A percentile compares a stretch with the other conserved stretches of the same genome.
phyloP scores from a whole-genome alignment of 768 basidiomycete species.

The Omphalotus guepiniiformis region DNA sequence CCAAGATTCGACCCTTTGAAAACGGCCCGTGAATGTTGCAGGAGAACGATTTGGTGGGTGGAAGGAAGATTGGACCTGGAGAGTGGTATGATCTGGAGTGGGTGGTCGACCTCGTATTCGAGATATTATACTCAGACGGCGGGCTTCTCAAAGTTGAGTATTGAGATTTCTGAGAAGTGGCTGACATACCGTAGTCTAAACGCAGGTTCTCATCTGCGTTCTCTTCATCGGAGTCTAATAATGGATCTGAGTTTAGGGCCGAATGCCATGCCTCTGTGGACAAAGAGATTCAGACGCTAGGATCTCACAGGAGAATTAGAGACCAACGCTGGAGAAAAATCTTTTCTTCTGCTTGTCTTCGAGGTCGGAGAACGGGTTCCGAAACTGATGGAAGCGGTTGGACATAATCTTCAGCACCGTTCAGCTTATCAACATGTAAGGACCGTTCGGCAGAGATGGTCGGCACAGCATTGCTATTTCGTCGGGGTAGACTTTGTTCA shows the following conservation, averaged over 20 bases:
- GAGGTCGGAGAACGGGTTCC: conserved; percentile 1
- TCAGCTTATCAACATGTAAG: too few species aligned
- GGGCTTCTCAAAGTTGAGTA: conserved; percentile 29
- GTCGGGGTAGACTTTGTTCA: not conserved
- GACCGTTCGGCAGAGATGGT: too few species aligned
- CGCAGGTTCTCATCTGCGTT: conserved; percentile 56
- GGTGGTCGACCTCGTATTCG: conserved; percentile 48
- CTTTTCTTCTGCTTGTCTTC: not conserved
- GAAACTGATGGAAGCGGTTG: not conserved
- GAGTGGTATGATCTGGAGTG: conserved; percentile 34
- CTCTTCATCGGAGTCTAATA: conserved; percentile 74
- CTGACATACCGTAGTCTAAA: conserved; percentile 59
- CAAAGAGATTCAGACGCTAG: conserved; percentile 5
- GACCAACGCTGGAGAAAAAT: conserved; percentile 41
- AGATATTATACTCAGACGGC: conserved; percentile 48
- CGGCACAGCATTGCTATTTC: not conserved
- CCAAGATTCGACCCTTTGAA: conserved; percentile 35
- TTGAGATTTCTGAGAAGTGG: not conserved
- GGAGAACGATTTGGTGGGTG: conserved; percentile 3
- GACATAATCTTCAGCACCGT: not conserved
- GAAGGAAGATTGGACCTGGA: conserved; percentile 9
- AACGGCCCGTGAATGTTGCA: conserved; percentile 28
- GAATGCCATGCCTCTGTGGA: conserved; percentile 69
- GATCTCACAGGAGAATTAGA: not conserved
- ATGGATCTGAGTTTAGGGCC: conserved; percentile 56